Evolutionary conservation across 2,329 filamentous ascomycete genomes (phyloP).

Genomic region (Colletotrichum destructivum): DNA sequence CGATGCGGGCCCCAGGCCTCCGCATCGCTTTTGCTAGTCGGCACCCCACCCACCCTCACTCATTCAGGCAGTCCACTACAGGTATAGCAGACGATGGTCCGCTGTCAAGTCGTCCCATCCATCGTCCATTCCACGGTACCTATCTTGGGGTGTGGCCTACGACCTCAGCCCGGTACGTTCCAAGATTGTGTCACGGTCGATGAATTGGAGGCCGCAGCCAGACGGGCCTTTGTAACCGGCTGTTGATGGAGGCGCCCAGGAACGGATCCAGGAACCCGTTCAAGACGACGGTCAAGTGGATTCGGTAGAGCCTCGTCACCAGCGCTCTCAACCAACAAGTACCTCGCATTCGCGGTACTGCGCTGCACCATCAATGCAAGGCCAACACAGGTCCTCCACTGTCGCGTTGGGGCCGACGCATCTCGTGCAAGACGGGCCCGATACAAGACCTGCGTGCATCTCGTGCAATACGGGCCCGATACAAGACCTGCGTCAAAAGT

Average conservation of each 20-base stretch:
- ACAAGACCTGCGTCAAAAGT: constrained; percentile 33
- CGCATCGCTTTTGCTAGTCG: constrained; percentile 7
- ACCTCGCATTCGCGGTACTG: constrained; percentile 26
- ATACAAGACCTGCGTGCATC: constrained; percentile 35
- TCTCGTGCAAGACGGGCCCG: constrained; percentile 35
- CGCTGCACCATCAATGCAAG: constrained; percentile 23
- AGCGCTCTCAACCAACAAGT: not conserved
- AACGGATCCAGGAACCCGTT: constrained; percentile 24
- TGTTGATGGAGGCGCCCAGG: constrained; percentile 21
- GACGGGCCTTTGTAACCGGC: constrained; percentile 7
- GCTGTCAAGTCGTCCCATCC: not conserved
- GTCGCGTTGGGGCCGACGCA: constrained; percentile 16
- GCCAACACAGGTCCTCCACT: constrained; percentile 34
- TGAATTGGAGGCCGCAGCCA: not conserved
- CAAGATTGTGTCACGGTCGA: not conserved
- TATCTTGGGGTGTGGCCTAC: not conserved
- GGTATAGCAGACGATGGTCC: not conserved
- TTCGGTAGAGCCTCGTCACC: constrained; percentile 4
- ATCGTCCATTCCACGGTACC: too few relatives aligned
- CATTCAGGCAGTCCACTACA: not conserved
- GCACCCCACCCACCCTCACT: not conserved
- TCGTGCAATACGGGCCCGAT: constrained; percentile 38
- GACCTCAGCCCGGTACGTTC: constrained; percentile 1
- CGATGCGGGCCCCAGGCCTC: constrained; percentile 10
- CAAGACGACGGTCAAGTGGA: not conserved